Evolutionary conservation across 164 flowering plant species (phyloP).

Genomic region (Sextonia rubra): DNA sequence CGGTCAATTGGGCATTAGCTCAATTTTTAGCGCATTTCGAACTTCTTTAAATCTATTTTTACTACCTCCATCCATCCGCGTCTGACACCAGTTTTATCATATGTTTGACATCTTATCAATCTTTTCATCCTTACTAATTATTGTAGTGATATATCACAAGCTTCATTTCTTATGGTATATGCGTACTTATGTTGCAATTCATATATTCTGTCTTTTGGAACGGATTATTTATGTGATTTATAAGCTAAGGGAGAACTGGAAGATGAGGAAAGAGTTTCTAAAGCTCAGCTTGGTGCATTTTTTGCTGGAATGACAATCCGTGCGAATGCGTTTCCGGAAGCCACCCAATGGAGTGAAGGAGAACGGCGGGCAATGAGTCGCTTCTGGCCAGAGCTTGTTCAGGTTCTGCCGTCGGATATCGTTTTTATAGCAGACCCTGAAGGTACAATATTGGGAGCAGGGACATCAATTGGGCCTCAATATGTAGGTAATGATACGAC

Average conservation of each 20-base stretch:
- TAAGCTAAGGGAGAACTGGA: constrained; percentile 82
- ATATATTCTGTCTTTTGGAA: background rate
- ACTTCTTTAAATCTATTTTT: no score
- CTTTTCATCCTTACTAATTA: no score
- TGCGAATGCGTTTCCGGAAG: constrained; percentile 87
- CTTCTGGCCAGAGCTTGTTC: constrained; percentile 81
- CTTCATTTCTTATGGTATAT: no score
- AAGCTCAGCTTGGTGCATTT: constrained; percentile 93
- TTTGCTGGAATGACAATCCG: constrained; percentile 96
- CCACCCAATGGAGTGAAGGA: constrained; percentile 98
- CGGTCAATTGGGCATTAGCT: no score
- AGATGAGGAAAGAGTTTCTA: constrained; percentile 82
- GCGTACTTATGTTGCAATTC: no score
- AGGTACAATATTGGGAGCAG: constrained; percentile 79
- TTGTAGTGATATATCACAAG: no score
- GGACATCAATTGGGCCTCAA: constrained; percentile 73
- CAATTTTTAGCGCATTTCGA: no score
- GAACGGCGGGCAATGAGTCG: constrained; percentile 76
- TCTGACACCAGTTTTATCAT: no score
- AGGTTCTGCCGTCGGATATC: constrained; percentile 70
- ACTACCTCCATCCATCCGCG: no score
- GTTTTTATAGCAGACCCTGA: constrained; percentile 96
- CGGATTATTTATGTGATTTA: background rate
- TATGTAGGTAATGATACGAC: constrained; percentile 57
- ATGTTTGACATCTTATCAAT: no score